Base-by-base conservation (phyloP, 805 yeast species). In the Zygosaccharomyces kombuchaensis region DNA sequence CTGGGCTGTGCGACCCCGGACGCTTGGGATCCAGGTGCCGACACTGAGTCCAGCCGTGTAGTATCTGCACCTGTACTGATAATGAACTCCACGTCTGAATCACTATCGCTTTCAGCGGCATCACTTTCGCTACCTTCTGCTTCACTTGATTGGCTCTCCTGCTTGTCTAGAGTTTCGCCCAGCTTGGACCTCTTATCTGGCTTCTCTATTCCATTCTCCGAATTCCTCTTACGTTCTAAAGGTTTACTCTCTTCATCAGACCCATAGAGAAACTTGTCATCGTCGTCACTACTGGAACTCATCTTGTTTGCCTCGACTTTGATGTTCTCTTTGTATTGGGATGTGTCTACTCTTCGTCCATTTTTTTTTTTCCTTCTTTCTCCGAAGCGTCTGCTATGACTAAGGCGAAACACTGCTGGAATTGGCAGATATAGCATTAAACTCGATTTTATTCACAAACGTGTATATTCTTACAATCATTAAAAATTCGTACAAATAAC, bases 71-170 rank as follows among this genome's bases (percentile, higher is more conserved):
- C 72, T 19, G 65, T 62, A 35, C 82, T 83, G 40, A 90, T 84
- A 39, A 90, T 84, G 59, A 91, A 85, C 65, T 90, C 96, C 29
- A 90, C 78, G 57, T 86, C 93, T 45, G 81, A 83, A 49, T 77
- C 84, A 23, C 64, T 57, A 32, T 73, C 80, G 9, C 67, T 59
- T 14, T 76, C 82, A 2, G 54, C 47, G 4, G 50, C 81, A 6
- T 66, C 75, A 9, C 70, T 77, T 5, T 67, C 72, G 6, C 67
- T 75, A 3, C 70, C 76, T 12, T 69, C 75, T 2, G 67, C 72
- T 2, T 67, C 77, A 2, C 68, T 77, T 2, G 70, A 76, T 2
- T 62, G 74, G 16, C 68, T 72, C 4, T 63, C 49, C 26, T 43
- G 42, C 32, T 66, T 5, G 10, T 50, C 48, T 14, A 53, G 48